These are phyloP conservation scores for Boehmeria nivea DNA, from an alignment of 306 rosid genomes.

Conservation along the genomic window DNA sequence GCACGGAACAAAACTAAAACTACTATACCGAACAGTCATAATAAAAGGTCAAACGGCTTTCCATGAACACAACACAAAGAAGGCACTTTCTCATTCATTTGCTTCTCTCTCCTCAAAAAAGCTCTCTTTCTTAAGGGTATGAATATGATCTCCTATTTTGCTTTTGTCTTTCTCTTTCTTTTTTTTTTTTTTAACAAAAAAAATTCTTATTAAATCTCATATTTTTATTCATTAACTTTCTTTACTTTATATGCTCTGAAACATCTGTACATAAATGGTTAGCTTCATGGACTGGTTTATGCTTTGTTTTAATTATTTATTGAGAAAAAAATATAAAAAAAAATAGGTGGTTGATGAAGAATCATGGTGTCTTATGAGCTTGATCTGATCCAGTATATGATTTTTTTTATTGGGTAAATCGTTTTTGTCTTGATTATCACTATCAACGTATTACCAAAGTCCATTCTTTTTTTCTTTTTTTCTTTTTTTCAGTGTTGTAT, in stretches of 20 bases:
- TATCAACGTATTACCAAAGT: no score
- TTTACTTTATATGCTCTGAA: no score
- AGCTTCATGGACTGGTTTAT: not conserved
- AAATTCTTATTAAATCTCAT: not conserved
- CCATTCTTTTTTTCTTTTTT: no score
- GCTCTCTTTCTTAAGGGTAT: constrained; percentile 25
- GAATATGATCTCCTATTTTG: constrained; percentile 14
- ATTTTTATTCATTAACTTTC: no score
- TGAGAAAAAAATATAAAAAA: not conserved
- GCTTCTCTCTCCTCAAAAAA: constrained; percentile 7
- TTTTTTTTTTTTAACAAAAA: no score
- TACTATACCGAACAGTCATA: constrained; percentile 25
- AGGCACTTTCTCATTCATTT: constrained; percentile 6
- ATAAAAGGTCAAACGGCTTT: constrained; percentile 21
- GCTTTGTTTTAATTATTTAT: not conserved
- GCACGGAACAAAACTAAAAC: not conserved
- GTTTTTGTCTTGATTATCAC: no score
- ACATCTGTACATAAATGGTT: no score
- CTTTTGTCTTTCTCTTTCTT: not conserved
- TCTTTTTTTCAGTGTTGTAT: no score
- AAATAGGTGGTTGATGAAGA: not conserved
- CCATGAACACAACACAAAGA: constrained; percentile 16
- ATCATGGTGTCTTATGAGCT: not conserved
- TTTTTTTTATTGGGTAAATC: no score
- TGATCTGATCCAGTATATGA: constrained; percentile 15